Conservation (phyloP, 768 basidiomycete genomes). For the Tubosaeta sp. region DNA sequence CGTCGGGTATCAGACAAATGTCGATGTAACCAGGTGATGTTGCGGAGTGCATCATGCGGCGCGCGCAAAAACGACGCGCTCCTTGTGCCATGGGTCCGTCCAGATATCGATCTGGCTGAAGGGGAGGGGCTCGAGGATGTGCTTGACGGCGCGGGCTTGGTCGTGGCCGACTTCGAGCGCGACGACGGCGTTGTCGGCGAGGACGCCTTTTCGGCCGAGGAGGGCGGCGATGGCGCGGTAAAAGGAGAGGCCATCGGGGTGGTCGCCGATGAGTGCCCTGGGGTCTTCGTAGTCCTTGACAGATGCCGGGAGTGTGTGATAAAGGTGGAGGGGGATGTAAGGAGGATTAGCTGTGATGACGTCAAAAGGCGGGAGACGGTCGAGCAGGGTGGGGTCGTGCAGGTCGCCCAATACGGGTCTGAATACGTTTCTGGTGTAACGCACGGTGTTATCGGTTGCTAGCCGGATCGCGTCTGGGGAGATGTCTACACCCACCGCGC, state of each 20-base stretch:
- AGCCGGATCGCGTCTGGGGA: conserved; percentile 54
- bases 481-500: conserved; percentile 65
- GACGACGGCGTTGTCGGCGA: conserved; percentile 50
- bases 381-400: conserved; percentile 21
- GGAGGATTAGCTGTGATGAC: conserved; percentile 83
- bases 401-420: conserved; percentile 45
- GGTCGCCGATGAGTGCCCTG: conserved; percentile 76
- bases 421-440: conserved; percentile 28
- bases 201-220: conserved; percentile 46
- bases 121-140: conserved; percentile 48
- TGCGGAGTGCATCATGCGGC: conserved; percentile 26
- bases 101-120: conserved; percentile 54
- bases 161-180: conserved; percentile 78
- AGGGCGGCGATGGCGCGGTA: conserved; percentile 70
- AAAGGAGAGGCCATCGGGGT: conserved; percentile 58
- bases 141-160: conserved; percentile 62
- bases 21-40: conserved; percentile 15
- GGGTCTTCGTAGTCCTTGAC: conserved; percentile 81
- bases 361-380: conserved; percentile 54
- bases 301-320: conserved; percentile 55
- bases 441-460: conserved; percentile 42
- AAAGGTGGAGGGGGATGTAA: conserved; percentile 73
- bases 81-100: conserved; percentile 75
- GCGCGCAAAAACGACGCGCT: conserved; percentile 64
- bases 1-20: neutral